Evolutionary conservation across 1,284 basidiomycete species (phyloP), one percentile per base, ranked within the genome.

Genomic region (Papiliotrema flavescens): DNA sequence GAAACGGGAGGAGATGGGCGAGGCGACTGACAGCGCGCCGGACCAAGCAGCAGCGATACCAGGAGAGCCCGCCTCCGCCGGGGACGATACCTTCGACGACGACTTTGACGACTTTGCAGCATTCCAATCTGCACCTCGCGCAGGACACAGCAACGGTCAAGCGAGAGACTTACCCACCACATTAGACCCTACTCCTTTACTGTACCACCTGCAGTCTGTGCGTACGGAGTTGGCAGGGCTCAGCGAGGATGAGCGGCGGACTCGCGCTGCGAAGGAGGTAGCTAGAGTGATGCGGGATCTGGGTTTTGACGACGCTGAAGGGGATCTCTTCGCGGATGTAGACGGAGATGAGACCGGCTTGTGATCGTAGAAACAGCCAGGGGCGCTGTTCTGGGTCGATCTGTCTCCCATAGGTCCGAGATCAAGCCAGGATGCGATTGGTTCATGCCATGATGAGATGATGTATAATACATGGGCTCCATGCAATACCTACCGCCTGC

Each of bases 131-230:
- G 63, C 53, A 42, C 64, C 52, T 9, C 52, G 22, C 17, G 46
- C 19, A 23, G 28, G 24, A n/a, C 43, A 26, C 22, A 13, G 22
- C 14, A 28, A 11, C 8, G 13, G 23, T 26, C 32, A 26, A 8
- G 6, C 24, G 3, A 14, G 40, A 20, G 40, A 47, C 15, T 32
- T 36, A 34, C 41, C 47, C 37, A 35, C 44, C 2, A 3, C 67
- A 2, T 55, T 71, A 15, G 73, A 75, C 54, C 73, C 73, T 0
- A 73, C 73, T 17, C 69, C 73, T 8, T 44, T 75, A 13, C 57
- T 75, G 1, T 44, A 70, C 13, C 73, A 73, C 47, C 55, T 75
- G 6, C 69, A 75, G 49, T 48, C 59, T 15, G 67, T 75, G 9
- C 62, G 73, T 19, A 65, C 63, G 1, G 71, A 76, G 52, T 52